Evolutionary conservation across 306 rosid genomes (phyloP).

Genomic region (Sindora glabra): DNA sequence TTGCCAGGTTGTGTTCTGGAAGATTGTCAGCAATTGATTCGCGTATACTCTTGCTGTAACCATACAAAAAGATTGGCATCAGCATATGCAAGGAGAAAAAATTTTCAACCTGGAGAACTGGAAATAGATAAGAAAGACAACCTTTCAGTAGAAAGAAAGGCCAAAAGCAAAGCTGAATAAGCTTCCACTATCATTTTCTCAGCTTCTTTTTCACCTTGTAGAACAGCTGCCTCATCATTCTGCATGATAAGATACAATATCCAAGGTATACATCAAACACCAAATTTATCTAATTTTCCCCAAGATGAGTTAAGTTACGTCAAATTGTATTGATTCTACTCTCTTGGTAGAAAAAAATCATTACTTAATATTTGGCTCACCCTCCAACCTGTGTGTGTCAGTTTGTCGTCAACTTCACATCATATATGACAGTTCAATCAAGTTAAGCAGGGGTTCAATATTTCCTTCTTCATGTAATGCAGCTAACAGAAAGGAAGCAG

Average conservation of each 20-base stretch:
- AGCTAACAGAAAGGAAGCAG: constrained; percentile 7
- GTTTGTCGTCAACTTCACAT: background rate
- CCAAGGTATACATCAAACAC: background rate
- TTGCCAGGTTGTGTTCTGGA: constrained; percentile 51
- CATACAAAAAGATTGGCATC: no score
- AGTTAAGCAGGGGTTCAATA: background rate
- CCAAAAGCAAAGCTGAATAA: constrained; percentile 44
- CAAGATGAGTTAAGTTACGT: background rate
- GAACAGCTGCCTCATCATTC: constrained; percentile 71
- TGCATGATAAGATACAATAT: constrained; percentile 35
- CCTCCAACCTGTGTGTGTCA: background rate
- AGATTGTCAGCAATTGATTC: constrained; percentile 38
- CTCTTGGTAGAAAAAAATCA: background rate
- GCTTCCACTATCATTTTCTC: constrained; percentile 53
- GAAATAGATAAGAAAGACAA: background rate
- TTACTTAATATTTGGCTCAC: background rate
- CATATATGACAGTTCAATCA: background rate
- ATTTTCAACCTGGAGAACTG: background rate
- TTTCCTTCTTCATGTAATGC: background rate
- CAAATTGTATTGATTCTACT: background rate
- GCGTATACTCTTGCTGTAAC: constrained; percentile 38
- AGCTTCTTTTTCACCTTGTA: constrained; percentile 93
- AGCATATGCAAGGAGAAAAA: background rate
- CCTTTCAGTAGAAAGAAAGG: constrained; percentile 53
- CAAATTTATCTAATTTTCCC: background rate